Evolutionary conservation across 1,139 yeast genomes (phyloP).

Genomic region (Sporopachydermia cereana): DNA sequence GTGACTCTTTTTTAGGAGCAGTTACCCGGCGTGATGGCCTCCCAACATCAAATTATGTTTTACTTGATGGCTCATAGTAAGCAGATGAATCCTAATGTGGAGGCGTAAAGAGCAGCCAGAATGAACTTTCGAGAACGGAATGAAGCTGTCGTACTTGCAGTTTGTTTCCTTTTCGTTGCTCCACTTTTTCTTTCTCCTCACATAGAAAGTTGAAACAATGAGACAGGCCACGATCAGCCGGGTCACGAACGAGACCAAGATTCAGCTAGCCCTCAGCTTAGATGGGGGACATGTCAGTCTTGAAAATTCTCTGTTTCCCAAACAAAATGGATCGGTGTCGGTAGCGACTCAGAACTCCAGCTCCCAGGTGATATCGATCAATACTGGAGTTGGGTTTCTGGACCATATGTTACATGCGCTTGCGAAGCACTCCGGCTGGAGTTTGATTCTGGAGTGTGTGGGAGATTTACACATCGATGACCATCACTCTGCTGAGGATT

Average conservation of each 20-base stretch:
- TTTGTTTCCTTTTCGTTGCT: too few species aligned
- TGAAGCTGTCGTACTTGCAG: too few species aligned
- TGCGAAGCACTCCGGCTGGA: conserved; percentile 97
- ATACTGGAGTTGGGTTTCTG: conserved; percentile 88
- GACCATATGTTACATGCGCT: conserved; percentile 97
- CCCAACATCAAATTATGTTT: too few species aligned
- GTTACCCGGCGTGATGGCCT: too few species aligned
- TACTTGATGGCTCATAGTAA: too few species aligned
- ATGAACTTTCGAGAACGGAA: too few species aligned
- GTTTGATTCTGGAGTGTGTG: conserved; percentile 72
- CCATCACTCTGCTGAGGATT: conserved; percentile 94
- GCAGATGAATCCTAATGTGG: too few species aligned
- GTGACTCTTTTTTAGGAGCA: too few species aligned
- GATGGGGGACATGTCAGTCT: conserved; percentile 72
- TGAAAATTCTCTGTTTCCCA: conserved; percentile 37
- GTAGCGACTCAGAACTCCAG: conserved; percentile 46
- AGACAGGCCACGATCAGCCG: conserved; percentile 50
- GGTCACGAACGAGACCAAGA: conserved; percentile 85
- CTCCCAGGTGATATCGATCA: conserved; percentile 64
- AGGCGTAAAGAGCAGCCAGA: too few species aligned
- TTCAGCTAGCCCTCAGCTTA: conserved; percentile 71
- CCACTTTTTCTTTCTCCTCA: too few species aligned
- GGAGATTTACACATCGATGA: conserved; percentile 96
- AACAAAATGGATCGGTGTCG: conserved; percentile 20
- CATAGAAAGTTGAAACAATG: too few species aligned